These are phyloP conservation scores for Eutrema japonicum DNA, from an alignment of 345 rosid species.

Conservation along the genomic window DNA sequence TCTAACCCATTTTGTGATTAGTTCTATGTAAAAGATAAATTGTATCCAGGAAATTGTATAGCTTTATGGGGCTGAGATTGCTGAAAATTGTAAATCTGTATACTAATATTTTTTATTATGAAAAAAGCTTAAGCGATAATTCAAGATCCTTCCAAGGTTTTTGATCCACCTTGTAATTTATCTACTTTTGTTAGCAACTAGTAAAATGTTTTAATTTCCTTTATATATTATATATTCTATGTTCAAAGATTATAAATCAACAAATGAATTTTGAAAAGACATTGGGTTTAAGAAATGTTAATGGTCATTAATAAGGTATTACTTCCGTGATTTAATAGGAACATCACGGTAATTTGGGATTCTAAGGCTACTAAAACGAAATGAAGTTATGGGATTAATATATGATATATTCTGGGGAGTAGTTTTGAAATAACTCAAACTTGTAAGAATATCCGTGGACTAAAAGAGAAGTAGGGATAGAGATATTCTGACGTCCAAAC, in stretches of 20 bases:
- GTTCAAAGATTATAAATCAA: neutral
- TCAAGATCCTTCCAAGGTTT: neutral
- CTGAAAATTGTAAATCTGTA: neutral
- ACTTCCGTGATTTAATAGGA: neutral
- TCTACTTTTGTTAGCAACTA: neutral
- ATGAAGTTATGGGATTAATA: conserved; percentile 4
- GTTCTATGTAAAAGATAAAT: neutral
- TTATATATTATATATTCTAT: neutral
- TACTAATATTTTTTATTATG: neutral
- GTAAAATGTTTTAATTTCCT: neutral
- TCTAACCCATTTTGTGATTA: conserved; percentile 16
- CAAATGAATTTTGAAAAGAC: conserved; percentile 2
- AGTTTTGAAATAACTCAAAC: conserved; percentile 9
- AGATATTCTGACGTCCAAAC: conserved; percentile 38
- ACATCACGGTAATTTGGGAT: neutral
- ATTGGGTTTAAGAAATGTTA: conserved; percentile 9
- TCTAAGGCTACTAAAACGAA: neutral
- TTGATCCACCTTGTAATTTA: neutral
- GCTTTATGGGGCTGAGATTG: conserved; percentile 3
- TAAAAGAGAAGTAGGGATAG: neutral
- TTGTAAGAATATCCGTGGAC: conserved; percentile 23
- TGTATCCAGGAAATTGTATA: conserved; percentile 15
- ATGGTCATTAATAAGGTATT: neutral
- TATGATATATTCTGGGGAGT: neutral
- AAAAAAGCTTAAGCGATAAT: neutral